Evolutionary conservation across 768 basidiomycete genomes (phyloP).

Genomic region (Pholiota microspora): DNA sequence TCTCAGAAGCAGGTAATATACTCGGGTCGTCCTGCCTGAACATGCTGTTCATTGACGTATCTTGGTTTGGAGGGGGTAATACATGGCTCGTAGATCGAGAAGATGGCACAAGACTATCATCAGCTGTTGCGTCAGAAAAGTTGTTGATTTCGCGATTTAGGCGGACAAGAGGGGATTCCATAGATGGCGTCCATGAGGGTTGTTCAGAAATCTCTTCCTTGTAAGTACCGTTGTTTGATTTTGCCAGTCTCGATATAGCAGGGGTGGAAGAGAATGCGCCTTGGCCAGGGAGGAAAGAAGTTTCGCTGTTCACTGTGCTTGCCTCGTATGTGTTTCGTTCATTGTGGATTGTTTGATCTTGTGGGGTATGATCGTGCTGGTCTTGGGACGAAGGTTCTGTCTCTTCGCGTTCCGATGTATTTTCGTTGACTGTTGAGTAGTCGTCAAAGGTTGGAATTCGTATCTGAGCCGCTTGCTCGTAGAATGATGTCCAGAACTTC

Average conservation of each 20-base stretch:
- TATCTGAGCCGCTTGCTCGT: slow-evolving; percentile 89
- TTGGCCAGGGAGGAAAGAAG: slow-evolving; percentile 72
- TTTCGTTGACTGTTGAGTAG: slow-evolving; percentile 54
- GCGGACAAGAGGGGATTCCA: slow-evolving; percentile 73
- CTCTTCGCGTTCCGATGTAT: slow-evolving; percentile 39
- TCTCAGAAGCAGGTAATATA: slow-evolving; percentile 28
- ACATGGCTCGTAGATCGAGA: slow-evolving; percentile 10
- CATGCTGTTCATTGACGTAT: slow-evolving; percentile 17
- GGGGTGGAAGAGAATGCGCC: slow-evolving; percentile 81
- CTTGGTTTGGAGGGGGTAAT: slow-evolving; percentile 1
- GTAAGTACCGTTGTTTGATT: slow-evolving; percentile 34
- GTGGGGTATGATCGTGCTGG: slow-evolving; percentile 22
- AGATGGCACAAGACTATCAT: slow-evolving; percentile 14
- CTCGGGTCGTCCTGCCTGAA: slow-evolving; percentile 21
- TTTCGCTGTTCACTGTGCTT: slow-evolving; percentile 56
- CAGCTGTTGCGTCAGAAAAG: slow-evolving; percentile 43
- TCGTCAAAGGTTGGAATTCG: slow-evolving; percentile 76
- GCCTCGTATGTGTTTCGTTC: slow-evolving; percentile 30
- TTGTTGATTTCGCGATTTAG: slow-evolving; percentile 62
- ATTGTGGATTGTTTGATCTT: slow-evolving; percentile 18
- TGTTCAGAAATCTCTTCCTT: slow-evolving; percentile 40
- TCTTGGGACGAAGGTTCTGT: slow-evolving; percentile 24
- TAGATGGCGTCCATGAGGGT: slow-evolving; percentile 68
- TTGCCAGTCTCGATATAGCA: slow-evolving; percentile 45
- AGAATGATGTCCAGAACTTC: slow-evolving; percentile 97